A percentile compares a stretch with the other conserved stretches of the same genome.
Evolutionary conservation across 306 rosid species (phyloP).

Genomic region (Fagus sylvatica): DNA sequence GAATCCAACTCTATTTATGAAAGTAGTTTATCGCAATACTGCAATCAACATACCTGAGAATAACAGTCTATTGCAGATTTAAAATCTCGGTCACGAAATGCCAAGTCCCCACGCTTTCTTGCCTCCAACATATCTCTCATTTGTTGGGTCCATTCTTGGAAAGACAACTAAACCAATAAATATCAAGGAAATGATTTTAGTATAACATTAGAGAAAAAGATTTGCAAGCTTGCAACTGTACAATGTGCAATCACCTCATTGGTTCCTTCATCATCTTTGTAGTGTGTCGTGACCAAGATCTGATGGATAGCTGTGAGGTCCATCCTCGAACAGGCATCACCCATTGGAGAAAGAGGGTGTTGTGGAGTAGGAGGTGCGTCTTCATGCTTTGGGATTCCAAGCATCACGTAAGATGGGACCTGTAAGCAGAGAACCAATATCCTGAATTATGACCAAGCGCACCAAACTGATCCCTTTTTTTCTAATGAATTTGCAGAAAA

Average conservation of each 20-base stretch:
- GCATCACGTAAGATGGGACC: constrained; percentile 74
- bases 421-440: constrained; percentile 19
- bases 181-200: constrained; percentile 12
- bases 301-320: constrained; percentile 80
- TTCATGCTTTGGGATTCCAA: constrained; percentile 73
- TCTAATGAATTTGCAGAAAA: not conserved
- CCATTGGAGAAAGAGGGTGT: constrained; percentile 72
- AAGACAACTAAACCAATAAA: constrained; percentile 51
- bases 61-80: constrained; percentile 65
- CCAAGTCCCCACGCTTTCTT: constrained; percentile 72
- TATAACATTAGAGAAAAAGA: constrained; percentile 2
- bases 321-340: constrained; percentile 73
- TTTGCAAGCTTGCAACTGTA: constrained; percentile 3
- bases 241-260: constrained; percentile 50
- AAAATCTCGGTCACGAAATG: constrained; percentile 75
- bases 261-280: constrained; percentile 72
- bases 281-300: constrained; percentile 65
- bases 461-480: not conserved
- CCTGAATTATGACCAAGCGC: not conserved
- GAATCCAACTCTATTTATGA: not conserved
- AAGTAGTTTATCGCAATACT: not conserved
- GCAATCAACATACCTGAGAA: constrained; percentile 50
- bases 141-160: constrained; percentile 90
- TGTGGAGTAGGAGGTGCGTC: constrained; percentile 69
- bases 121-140: constrained; percentile 78